These are phyloP conservation scores for Populus deltoides DNA, from an alignment of 345 rosid genomes.

Conservation along the genomic window DNA sequence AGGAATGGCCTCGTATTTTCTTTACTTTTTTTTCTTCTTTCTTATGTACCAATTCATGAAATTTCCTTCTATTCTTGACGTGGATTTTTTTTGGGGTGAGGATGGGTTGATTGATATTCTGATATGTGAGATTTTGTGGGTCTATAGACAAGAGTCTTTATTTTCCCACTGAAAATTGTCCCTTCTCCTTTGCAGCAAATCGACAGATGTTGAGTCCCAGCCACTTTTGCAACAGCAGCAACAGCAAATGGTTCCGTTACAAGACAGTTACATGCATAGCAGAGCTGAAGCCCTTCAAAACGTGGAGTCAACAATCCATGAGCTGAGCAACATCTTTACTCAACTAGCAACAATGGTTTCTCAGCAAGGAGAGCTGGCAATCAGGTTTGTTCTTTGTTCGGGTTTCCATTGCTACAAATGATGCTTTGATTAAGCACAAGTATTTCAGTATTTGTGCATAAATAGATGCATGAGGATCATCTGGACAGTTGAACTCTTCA, in stretches of 20 bases:
- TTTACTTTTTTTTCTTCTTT: background rate
- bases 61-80: background rate
- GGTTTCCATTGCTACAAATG: conserved; percentile 1
- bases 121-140: background rate
- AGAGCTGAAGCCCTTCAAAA: conserved; percentile 78
- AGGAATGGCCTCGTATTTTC: background rate
- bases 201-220: conserved; percentile 51
- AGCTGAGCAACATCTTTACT: conserved; percentile 64
- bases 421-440: background rate
- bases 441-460: background rate
- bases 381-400: conserved; percentile 45
- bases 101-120: background rate
- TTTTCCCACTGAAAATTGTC: background rate
- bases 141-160: no score
- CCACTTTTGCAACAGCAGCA: conserved; percentile 54
- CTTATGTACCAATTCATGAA: background rate
- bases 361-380: conserved; percentile 88
- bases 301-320: conserved; percentile 86
- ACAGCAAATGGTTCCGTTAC: conserved; percentile 67
- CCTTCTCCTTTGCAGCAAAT: conserved; percentile 42
- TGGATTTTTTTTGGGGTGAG: background rate
- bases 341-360: conserved; percentile 86
- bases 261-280: conserved; percentile 83
- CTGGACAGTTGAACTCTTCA: background rate
- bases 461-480: background rate